Percentiles rank a stretch among this genome's conserved stretches.
Conservation (phyloP, 2,329 filamentous ascomycete genomes). For the Biscogniauxia marginata region DNA sequence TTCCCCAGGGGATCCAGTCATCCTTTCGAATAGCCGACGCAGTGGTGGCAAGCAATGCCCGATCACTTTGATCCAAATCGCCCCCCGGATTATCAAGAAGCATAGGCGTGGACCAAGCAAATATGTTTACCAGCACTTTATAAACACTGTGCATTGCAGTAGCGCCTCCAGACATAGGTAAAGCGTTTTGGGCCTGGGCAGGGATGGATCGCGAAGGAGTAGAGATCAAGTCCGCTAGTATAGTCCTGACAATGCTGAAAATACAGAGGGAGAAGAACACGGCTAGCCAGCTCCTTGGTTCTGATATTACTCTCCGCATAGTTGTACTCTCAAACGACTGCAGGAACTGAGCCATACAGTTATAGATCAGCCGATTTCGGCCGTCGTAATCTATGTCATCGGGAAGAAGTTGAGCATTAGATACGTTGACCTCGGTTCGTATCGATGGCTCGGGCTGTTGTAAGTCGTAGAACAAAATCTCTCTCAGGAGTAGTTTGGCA, state of each 20-base stretch:
- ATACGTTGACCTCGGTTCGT: slow-evolving; percentile 36
- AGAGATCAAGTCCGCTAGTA: slow-evolving; percentile 48
- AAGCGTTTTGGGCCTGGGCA: slow-evolving; percentile 23
- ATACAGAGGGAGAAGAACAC: slow-evolving; percentile 56
- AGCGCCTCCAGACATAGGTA: slow-evolving; percentile 26
- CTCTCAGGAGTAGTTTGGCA: slow-evolving; percentile 55
- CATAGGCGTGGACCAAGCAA: slow-evolving; percentile 43
- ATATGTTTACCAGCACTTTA: slow-evolving; percentile 50
- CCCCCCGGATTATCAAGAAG: slow-evolving; percentile 43
- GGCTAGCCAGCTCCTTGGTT: slow-evolving; percentile 48
- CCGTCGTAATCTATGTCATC: slow-evolving; percentile 49
- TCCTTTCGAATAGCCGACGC: slow-evolving; percentile 47
- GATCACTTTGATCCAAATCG: slow-evolving; percentile 46
- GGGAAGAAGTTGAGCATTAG: slow-evolving; percentile 31
- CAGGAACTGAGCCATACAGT: slow-evolving; percentile 51
- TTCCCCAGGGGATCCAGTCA: slow-evolving; percentile 46
- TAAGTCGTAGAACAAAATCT: slow-evolving; percentile 54
- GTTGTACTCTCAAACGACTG: slow-evolving; percentile 50
- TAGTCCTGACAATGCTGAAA: slow-evolving; percentile 55
- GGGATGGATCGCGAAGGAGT: slow-evolving; percentile 29
- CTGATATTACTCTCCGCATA: slow-evolving; percentile 37
- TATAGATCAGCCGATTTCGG: slow-evolving; percentile 48
- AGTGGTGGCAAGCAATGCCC: slow-evolving; percentile 42
- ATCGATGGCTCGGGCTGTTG: slow-evolving; percentile 49
- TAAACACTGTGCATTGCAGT: slow-evolving; percentile 48